phyloP scores from a whole-genome alignment of 257 asterid species.

The Solanum clarkiae region DNA sequence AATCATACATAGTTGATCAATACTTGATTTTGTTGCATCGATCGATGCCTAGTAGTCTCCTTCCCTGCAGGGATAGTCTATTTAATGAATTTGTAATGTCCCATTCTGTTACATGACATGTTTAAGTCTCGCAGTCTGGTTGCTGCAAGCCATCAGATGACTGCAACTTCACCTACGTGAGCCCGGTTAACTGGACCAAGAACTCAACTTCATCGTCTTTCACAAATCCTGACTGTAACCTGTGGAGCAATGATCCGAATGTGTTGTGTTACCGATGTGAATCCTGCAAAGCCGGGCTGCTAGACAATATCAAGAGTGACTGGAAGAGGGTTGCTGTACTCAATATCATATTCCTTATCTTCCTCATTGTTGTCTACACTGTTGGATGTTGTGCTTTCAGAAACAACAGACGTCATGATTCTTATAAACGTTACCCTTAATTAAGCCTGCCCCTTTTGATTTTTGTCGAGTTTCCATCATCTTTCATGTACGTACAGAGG shows the following conservation, averaged over 20 bases:
- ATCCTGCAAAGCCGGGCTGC: slow-evolving; percentile 83
- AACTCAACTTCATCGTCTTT: slow-evolving; percentile 1
- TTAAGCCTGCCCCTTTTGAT: neutral
- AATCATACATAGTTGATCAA: no score
- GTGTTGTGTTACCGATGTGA: slow-evolving; percentile 55
- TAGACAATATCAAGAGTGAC: slow-evolving; percentile 69
- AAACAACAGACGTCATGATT: slow-evolving; percentile 60
- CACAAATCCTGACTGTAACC: slow-evolving; percentile 43
- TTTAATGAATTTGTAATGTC: neutral
- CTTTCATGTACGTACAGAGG: no score
- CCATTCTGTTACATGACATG: neutral
- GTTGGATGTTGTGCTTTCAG: slow-evolving; percentile 81
- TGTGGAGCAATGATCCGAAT: slow-evolving; percentile 52
- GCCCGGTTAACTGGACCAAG: slow-evolving; percentile 71
- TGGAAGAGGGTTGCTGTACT: slow-evolving; percentile 77
- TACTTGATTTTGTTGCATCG: no score
- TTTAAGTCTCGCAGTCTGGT: slow-evolving; percentile 59
- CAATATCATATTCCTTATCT: slow-evolving; percentile 54
- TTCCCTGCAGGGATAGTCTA: no score
- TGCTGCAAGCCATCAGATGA: slow-evolving; percentile 85
- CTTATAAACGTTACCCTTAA: slow-evolving; percentile 78
- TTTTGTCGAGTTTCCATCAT: neutral
- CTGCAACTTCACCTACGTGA: slow-evolving; percentile 53
- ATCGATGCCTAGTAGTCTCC: no score
- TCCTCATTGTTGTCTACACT: slow-evolving; percentile 74